These are phyloP conservation scores for Coniochaeta prunicola DNA, from an alignment of 2,329 filamentous ascomycete genomes.

Conservation along the genomic window DNA sequence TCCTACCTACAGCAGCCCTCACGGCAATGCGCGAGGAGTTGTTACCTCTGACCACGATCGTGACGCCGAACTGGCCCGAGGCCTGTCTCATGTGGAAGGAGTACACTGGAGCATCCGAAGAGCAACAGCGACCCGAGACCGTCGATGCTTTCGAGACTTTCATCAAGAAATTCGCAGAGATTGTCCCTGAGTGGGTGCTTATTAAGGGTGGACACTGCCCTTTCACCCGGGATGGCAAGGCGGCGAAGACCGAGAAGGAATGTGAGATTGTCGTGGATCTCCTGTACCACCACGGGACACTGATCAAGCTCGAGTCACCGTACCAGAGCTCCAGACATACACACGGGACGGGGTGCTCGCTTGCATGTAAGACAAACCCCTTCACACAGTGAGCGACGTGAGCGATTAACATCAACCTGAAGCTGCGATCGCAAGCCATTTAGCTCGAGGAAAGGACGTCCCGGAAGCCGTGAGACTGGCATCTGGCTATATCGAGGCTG, in stretches of 20 bases:
- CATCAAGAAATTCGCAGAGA: conserved; percentile 59
- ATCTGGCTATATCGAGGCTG: conserved; percentile 64
- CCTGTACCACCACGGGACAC: conserved; percentile 53
- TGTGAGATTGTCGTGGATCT: conserved; percentile 68
- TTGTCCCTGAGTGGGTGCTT: conserved; percentile 70
- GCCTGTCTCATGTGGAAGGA: conserved; percentile 56
- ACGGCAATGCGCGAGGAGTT: conserved; percentile 50
- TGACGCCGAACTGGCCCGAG: conserved; percentile 76
- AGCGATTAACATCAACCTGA: neutral
- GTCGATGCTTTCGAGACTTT: conserved; percentile 62
- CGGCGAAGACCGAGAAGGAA: conserved; percentile 52
- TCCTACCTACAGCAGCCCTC: conserved; percentile 61
- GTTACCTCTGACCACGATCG: conserved; percentile 57
- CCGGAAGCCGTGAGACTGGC: conserved; percentile 57
- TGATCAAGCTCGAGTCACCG: conserved; percentile 58
- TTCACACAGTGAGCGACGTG: neutral
- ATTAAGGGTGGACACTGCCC: conserved; percentile 91
- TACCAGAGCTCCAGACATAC: conserved; percentile 74
- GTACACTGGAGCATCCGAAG: conserved; percentile 42
- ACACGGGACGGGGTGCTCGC: conserved; percentile 89
- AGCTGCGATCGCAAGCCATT: conserved; percentile 70
- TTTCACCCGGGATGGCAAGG: conserved; percentile 54
- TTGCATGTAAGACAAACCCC: conserved; percentile 60
- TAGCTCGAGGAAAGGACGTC: conserved; percentile 52
- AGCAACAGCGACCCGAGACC: conserved; percentile 35